phyloP scores from a whole-genome alignment of 345 rosid genomes.

The Sonneratia caseolaris region DNA sequence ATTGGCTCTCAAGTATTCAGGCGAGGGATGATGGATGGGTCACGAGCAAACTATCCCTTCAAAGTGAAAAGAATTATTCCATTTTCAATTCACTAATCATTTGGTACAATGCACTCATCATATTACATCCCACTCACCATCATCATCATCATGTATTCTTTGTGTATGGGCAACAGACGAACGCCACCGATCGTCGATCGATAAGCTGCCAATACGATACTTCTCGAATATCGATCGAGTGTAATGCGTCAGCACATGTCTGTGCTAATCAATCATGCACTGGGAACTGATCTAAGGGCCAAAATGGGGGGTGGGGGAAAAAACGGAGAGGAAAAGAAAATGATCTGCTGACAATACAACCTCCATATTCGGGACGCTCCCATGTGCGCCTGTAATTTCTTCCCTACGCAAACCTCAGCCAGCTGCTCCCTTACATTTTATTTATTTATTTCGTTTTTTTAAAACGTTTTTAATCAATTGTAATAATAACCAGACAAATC shows the following conservation, averaged over 20 bases:
- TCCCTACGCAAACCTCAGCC: background rate
- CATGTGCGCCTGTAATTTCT: background rate
- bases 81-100: background rate
- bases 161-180: background rate
- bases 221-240: background rate
- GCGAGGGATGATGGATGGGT: background rate
- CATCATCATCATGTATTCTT: no score
- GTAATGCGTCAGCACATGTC: no score
- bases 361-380: background rate
- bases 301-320: background rate
- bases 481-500: no score
- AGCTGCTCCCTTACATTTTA: background rate
- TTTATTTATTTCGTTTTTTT: background rate
- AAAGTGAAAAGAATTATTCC: background rate
- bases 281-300: background rate
- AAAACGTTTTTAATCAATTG: no score
- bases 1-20: conserved; percentile 8
- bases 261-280: background rate
- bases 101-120: background rate
- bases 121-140: no score
- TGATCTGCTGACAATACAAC: background rate
- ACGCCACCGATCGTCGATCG: background rate
- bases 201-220: background rate
- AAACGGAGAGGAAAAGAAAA: background rate
- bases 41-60: conserved; percentile 2